Evolutionary conservation across 2,329 filamentous ascomycete species (phyloP), one percentile per base, ranked within the genome.

Genomic region (Diplocarpon mali): DNA sequence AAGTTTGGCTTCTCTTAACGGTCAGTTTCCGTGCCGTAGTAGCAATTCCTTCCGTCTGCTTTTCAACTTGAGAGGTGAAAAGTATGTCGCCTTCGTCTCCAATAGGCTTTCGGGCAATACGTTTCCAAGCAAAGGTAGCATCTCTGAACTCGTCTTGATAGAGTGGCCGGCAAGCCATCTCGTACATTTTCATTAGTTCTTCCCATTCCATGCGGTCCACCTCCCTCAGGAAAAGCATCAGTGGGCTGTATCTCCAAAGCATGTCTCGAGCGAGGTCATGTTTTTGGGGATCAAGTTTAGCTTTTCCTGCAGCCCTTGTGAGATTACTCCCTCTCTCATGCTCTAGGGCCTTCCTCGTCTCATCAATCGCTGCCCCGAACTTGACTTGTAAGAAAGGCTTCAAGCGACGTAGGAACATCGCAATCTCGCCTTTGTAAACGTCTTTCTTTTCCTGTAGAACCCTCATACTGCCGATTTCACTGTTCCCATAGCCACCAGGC

Each of bases 371-470:
- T 48, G 79, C 74, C 38, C 83, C 83, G 57, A 95, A 95, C 47
- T 85, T 84, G 38, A 80, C 73, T 15, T 80, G 77, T 75, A 96
- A 83, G 61, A 89, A 90, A 42, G 85, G 80, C 51, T 84, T 80
- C 12, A 95, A 70, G 38, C 89, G 77, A 49, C 80, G 77, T 57
- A 95, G 74, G 61, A 96, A 95, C 42, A 76, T 67, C 16, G 73
- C 68, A 53, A 82, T 87, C 61, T 94, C 85, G 12, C 78, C 72
- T 45, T 81, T 71, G 59, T 95, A 98, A 60, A 86, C 82, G 51
- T 93, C 84, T 63, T 88, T 92, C 73, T 95, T 95, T 64, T 96
- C 88, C 55, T 88, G 85, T 20, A 98, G 78, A 34, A 94, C 89
- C 44, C 85, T 80, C 90, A 98, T 96, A 54, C 86, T 83, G 29